Evolutionary conservation across 1,139 yeast genomes (phyloP).

Genomic region (Kurtzmaniella natalensis): DNA sequence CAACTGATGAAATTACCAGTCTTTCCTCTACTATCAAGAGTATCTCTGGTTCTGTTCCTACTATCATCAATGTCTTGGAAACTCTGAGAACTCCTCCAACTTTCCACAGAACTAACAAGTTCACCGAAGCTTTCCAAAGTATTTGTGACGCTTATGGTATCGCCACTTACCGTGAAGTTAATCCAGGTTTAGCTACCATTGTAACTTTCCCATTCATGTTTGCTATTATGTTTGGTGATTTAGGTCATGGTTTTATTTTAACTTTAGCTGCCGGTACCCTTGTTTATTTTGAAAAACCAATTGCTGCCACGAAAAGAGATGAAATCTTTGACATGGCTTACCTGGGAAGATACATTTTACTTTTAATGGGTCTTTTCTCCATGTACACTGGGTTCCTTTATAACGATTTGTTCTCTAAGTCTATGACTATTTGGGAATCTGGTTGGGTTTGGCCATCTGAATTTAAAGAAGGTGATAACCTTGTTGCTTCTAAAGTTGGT

Average conservation of each 20-base stretch:
- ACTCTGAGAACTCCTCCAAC: conserved; percentile 77
- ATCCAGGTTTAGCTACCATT: conserved; percentile 76
- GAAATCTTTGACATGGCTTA: conserved; percentile 83
- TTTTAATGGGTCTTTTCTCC: conserved; percentile 73
- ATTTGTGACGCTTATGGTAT: conserved; percentile 81
- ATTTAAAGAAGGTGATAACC: conserved; percentile 54
- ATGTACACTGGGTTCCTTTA: conserved; percentile 76
- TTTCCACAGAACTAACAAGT: conserved; percentile 69
- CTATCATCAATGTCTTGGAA: conserved; percentile 62
- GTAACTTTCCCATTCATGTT: conserved; percentile 84
- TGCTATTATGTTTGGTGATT: conserved; percentile 85
- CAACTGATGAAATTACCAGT: conserved; percentile 46
- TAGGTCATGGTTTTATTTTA: conserved; percentile 74
- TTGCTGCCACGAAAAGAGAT: conserved; percentile 61
- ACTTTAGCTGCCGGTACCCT: conserved; percentile 54
- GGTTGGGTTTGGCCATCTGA: conserved; percentile 75
- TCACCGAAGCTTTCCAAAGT: conserved; percentile 70
- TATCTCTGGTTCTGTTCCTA: conserved; percentile 49
- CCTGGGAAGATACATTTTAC: conserved; percentile 67
- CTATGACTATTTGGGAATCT: conserved; percentile 66
- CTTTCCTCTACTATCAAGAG: conserved; percentile 33
- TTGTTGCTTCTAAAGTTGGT: conserved; percentile 53
- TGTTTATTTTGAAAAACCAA: conserved; percentile 57
- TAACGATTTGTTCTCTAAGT: conserved; percentile 72
- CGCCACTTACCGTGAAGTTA: conserved; percentile 72